Evolutionary conservation across 2,329 filamentous ascomycete genomes (phyloP).

Genomic region (Colletotrichum simmondsii): DNA sequence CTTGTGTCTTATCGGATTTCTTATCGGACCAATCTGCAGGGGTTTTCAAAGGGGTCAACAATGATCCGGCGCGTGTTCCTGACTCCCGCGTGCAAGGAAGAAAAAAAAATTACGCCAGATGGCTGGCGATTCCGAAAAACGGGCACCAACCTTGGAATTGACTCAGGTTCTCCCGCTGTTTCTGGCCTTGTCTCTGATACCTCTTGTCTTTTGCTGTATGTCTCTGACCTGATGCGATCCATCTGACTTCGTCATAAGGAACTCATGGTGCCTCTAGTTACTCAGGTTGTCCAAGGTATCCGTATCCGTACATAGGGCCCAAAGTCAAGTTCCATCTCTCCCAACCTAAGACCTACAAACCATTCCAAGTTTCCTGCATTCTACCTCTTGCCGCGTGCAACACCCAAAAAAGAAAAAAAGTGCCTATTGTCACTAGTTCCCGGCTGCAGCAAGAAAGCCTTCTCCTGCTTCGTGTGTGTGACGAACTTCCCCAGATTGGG

Average conservation of each 20-base stretch:
- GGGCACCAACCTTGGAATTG: conserved; percentile 23
- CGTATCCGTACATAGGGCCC: not conserved
- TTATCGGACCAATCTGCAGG: conserved; percentile 5
- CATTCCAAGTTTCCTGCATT: conserved; percentile 3
- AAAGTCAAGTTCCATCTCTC: not conserved
- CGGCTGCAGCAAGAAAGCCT: conserved; percentile 28
- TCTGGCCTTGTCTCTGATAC: conserved; percentile 10
- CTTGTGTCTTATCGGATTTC: conserved; percentile 3
- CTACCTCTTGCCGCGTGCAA: not conserved
- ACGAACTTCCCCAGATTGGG: conserved; percentile 25
- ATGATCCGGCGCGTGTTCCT: conserved; percentile 25
- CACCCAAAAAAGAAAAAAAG: not conserved
- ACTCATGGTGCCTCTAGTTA: not conserved
- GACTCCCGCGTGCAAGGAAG: conserved; percentile 12
- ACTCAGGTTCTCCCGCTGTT: conserved; percentile 28
- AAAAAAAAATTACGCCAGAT: conserved; percentile 22
- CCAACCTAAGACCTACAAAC: conserved; percentile 7
- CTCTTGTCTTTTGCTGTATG: not conserved
- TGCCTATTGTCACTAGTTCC: conserved; percentile 2
- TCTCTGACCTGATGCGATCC: conserved; percentile 11
- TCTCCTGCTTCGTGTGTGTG: conserved; percentile 12
- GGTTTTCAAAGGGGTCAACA: conserved; percentile 1
- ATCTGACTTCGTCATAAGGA: not conserved
- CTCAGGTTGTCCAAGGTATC: not conserved
- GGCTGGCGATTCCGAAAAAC: conserved; percentile 31